A percentile compares a stretch with the other conserved stretches of the same genome.
These are phyloP conservation scores for Chrysoporthe cubensis DNA, from an alignment of 2,329 filamentous ascomycete genomes.

Conservation along the genomic window DNA sequence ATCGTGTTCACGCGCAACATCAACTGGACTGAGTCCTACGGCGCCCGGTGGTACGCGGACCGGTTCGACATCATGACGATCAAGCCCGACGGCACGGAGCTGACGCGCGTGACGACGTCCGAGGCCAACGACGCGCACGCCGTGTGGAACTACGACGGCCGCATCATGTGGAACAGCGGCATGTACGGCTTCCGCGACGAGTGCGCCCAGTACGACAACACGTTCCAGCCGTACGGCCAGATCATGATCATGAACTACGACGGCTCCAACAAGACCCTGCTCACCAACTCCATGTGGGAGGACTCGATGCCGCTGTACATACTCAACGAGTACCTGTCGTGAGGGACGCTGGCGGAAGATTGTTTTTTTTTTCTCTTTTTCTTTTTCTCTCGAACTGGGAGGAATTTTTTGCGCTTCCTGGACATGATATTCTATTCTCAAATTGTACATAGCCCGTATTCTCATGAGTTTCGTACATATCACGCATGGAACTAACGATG, in stretches of 20 bases:
- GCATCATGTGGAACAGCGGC: conserved; percentile 45
- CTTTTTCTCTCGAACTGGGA: not conserved
- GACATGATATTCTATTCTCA: not conserved
- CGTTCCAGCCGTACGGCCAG: conserved; percentile 50
- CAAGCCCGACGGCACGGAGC: conserved; percentile 43
- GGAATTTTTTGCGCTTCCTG: not conserved
- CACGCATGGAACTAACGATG: not conserved
- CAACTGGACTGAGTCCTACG: conserved; percentile 26
- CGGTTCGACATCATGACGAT: conserved; percentile 48
- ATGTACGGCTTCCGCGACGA: conserved; percentile 50
- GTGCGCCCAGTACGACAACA: conserved; percentile 44
- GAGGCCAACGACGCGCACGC: conserved; percentile 48
- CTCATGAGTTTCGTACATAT: not conserved
- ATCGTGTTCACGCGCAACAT: conserved; percentile 45
- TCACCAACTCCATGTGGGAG: conserved; percentile 39
- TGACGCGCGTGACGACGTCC: conserved; percentile 40
- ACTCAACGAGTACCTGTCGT: conserved; percentile 12
- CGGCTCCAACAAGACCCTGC: conserved; percentile 38
- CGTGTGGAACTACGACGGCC: conserved; percentile 46
- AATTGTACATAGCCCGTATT: not conserved
- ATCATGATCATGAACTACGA: conserved; percentile 48
- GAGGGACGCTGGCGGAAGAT: not conserved
- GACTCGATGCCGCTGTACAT: conserved; percentile 37
- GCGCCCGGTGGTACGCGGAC: conserved; percentile 22
- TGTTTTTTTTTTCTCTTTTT: not conserved